phyloP scores from a whole-genome alignment of 2,329 filamentous ascomycete species.

The Xylariaceae sp. region DNA sequence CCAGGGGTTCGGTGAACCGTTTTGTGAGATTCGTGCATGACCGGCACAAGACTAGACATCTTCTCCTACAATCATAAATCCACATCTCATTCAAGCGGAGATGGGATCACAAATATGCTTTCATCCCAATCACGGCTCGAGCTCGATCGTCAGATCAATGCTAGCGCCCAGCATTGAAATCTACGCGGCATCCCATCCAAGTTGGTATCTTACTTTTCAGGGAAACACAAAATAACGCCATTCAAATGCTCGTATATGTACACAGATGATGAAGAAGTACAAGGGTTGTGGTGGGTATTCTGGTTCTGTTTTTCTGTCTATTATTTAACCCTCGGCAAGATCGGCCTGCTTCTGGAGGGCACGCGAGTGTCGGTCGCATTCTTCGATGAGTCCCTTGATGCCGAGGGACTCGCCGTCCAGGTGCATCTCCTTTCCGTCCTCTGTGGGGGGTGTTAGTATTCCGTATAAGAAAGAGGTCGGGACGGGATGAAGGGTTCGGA shows the following conservation, averaged over 20 bases:
- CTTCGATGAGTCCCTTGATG: slow-evolving; percentile 80
- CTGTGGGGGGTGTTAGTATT: slow-evolving; percentile 40
- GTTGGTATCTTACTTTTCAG: slow-evolving; percentile 10
- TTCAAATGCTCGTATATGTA: slow-evolving; percentile 20
- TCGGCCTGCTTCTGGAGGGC: slow-evolving; percentile 77
- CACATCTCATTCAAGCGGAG: neutral
- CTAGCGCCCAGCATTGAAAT: neutral
- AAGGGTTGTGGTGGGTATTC: slow-evolving; percentile 1
- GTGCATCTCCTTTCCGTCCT: slow-evolving; percentile 87
- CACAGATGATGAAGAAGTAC: slow-evolving; percentile 2
- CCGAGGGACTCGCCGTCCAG: slow-evolving; percentile 75
- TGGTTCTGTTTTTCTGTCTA: neutral
- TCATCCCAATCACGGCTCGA: neutral
- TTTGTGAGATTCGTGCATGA: neutral
- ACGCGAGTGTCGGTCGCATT: slow-evolving; percentile 86
- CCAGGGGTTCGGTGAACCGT: neutral
- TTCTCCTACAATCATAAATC: no score
- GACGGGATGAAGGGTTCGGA: neutral
- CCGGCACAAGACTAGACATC: neutral
- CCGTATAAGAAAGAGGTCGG: neutral
- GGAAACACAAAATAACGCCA: slow-evolving; percentile 21
- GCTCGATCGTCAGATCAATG: neutral
- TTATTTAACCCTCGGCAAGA: slow-evolving; percentile 44
- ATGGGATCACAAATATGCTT: neutral
- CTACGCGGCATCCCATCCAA: slow-evolving; percentile 4